phyloP scores from a whole-genome alignment of 306 rosid genomes.

The Arachis stenosperma region DNA sequence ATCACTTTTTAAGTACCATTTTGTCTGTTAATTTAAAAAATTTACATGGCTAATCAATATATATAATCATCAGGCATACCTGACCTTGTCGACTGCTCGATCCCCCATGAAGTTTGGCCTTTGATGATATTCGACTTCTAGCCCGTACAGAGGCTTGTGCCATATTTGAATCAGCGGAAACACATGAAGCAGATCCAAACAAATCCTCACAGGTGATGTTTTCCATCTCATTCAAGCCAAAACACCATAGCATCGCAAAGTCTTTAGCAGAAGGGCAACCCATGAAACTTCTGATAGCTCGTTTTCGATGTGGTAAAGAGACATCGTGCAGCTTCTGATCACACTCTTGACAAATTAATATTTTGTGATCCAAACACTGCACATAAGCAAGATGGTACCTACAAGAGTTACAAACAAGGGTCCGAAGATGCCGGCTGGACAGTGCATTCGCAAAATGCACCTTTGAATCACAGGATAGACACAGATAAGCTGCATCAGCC shows the following conservation, averaged over 20 bases:
- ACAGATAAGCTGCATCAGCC: slow-evolving; percentile 87
- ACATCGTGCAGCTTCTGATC: slow-evolving; percentile 57
- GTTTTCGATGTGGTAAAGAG: slow-evolving; percentile 57
- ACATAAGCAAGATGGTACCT: slow-evolving; percentile 53
- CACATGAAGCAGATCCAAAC: slow-evolving; percentile 48
- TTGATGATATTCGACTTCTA: slow-evolving; percentile 20
- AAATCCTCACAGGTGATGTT: slow-evolving; percentile 40
- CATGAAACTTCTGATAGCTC: slow-evolving; percentile 60
- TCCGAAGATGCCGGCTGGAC: slow-evolving; percentile 69
- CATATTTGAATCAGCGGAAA: slow-evolving; percentile 48
- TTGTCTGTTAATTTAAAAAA: background rate
- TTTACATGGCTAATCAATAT: background rate
- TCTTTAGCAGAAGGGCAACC: slow-evolving; percentile 85
- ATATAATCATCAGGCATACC: slow-evolving; percentile 47
- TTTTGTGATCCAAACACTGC: slow-evolving; percentile 66
- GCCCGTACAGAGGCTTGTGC: slow-evolving; percentile 36
- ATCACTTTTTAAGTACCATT: slow-evolving; percentile 1
- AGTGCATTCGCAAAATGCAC: slow-evolving; percentile 85
- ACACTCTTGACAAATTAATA: slow-evolving; percentile 68
- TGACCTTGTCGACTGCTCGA: slow-evolving; percentile 53
- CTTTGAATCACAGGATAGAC: slow-evolving; percentile 87
- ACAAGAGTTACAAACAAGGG: slow-evolving; percentile 69
- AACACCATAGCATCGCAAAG: slow-evolving; percentile 80
- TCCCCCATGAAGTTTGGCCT: slow-evolving; percentile 41
- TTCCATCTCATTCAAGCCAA: slow-evolving; percentile 56